Conservation (phyloP, 176 grass and related monocot genomes). For the Musa troglodytarum region DNA sequence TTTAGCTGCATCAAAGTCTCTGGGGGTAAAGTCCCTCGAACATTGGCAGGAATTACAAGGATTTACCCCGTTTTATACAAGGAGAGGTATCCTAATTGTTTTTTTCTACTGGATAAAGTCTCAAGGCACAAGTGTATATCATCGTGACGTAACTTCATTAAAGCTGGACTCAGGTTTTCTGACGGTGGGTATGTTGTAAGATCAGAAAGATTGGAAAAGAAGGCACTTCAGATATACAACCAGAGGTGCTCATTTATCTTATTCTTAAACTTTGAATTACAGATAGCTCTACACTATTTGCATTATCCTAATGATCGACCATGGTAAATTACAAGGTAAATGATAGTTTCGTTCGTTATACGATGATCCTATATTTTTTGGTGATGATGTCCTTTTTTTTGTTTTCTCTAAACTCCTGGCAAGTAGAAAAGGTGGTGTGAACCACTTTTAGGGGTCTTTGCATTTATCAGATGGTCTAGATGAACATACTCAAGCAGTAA, state of each 20-base stretch:
- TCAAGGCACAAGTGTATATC: conserved; percentile 4
- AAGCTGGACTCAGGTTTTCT: conserved; percentile 49
- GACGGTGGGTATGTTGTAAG: conserved; percentile 62
- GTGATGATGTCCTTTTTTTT: neutral
- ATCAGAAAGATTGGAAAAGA: conserved; percentile 82
- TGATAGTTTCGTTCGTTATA: too few relatives aligned
- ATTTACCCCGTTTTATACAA: conserved; percentile 77
- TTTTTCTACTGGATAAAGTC: conserved; percentile 10
- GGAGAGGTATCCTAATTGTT: conserved; percentile 60
- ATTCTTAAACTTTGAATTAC: neutral
- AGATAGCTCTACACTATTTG: neutral
- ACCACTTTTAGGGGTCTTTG: neutral
- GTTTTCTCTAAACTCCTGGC: neutral
- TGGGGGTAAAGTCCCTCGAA: conserved; percentile 68
- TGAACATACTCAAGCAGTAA: too few relatives aligned
- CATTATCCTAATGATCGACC: too few relatives aligned
- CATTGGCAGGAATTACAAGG: conserved; percentile 70
- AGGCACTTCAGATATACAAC: conserved; percentile 58
- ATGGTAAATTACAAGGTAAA: too few relatives aligned
- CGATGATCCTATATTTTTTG: neutral
- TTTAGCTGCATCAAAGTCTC: conserved; percentile 76
- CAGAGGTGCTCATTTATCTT: conserved; percentile 48
- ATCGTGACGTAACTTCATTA: conserved; percentile 2
- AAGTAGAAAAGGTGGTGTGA: neutral
- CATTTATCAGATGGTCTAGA: too few relatives aligned